These are phyloP conservation scores for Alternaria sp. DNA, from an alignment of 2,329 filamentous ascomycete species.

Conservation along the genomic window DNA sequence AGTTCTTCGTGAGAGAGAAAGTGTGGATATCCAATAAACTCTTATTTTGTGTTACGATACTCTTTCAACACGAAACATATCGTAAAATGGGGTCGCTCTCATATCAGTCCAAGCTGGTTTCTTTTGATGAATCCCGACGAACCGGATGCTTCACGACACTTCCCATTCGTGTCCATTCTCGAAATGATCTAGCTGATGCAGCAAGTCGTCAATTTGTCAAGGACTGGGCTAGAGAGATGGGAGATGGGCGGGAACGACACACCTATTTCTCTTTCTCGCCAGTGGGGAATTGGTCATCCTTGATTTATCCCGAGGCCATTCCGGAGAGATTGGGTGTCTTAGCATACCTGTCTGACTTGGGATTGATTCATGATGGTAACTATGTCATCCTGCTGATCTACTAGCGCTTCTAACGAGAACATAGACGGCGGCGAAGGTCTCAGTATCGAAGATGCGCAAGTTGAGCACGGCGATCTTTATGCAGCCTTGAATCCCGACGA, in stretches of 20 bases:
- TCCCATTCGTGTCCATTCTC: constrained; percentile 3
- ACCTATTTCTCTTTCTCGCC: background rate
- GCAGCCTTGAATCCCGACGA: background rate
- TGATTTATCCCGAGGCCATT: constrained; percentile 3
- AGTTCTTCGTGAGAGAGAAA: background rate
- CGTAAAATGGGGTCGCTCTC: background rate
- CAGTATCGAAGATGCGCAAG: constrained; percentile 1
- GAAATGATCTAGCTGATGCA: constrained; percentile 1
- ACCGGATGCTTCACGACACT: constrained; percentile 1
- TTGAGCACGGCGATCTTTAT: background rate
- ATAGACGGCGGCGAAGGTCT: constrained; percentile 1
- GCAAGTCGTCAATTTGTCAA: background rate
- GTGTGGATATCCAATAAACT: background rate
- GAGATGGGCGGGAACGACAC: background rate
- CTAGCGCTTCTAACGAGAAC: background rate
- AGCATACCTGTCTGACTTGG: background rate
- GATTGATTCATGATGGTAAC: constrained; percentile 7
- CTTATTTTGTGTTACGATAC: accelerated
- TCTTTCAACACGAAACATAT: background rate
- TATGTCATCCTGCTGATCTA: background rate
- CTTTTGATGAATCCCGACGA: background rate
- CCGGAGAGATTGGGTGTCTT: constrained; percentile 2
- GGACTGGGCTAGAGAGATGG: background rate
- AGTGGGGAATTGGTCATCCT: constrained; percentile 1
- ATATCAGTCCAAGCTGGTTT: background rate